Base-by-base conservation (phyloP, 331 rosid genomes). In the Rhamnella rubrinervis region DNA sequence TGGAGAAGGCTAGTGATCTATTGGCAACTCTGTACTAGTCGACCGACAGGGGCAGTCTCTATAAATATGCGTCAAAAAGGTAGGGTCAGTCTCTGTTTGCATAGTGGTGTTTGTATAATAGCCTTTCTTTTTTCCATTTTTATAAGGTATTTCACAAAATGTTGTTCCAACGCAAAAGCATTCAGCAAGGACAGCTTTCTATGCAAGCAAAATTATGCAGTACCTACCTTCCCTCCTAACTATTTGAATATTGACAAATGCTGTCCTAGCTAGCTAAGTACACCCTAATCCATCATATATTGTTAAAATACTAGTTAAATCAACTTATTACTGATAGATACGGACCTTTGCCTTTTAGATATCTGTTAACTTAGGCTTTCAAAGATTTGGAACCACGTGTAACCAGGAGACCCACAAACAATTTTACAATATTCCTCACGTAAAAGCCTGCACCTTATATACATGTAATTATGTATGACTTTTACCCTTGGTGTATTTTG, bases 141-240 rank as follows among this genome's bases (percentile, higher is more conserved):
- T 64, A 52, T 31, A 31, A 31, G 35, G 35, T 31, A 31, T 31
- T 31, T 44, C 49, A 44, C 15, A 44, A 44, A 44, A 44, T 44
- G 49, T 44, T 44, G 17, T 44, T 70, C 65, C 77, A 70, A 77
- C 74, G 47, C 67, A 74, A 74, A 77, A 74, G 77, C 75, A 71
- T 47, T 73, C 18, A 7, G 58, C 10, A 38, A 25, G 3, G 74
- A 65, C 68, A 73, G 85, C 85, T 80, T 75, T 61, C 55, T 73
- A 51, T 21, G 39, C 59, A 72, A 78, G 78, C 75, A 53, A 64
- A 63, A 49, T 28, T 58, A 31, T 31, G 35, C 35, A 31, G 4
- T 3, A 31, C 35, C 35, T 3, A 31, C 35, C 35, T 31, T 31
- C 35, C 4, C 35, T 31, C 35, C 35, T 31, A 31, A 31, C 18